Conservation (phyloP, 306 rosid species). For the Alnus glutinosa region DNA sequence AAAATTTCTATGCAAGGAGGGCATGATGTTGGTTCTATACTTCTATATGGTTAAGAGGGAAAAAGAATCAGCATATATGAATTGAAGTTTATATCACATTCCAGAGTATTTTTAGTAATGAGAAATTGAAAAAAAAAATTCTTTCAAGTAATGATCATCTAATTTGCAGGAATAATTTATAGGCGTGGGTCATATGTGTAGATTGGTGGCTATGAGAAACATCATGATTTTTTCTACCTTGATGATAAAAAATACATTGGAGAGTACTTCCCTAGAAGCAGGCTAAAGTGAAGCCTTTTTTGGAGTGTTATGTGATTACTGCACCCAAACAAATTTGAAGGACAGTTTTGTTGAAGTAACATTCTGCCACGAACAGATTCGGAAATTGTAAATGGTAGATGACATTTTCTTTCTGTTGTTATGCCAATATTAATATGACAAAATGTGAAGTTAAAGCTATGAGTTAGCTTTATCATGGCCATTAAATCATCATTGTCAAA, state of each 20-base stretch:
- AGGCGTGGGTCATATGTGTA: not conserved
- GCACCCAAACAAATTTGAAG: not conserved
- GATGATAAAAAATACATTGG: not conserved
- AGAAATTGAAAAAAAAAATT: not conserved
- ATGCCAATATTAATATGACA: not conserved
- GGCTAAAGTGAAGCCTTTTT: not conserved
- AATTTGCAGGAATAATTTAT: not conserved
- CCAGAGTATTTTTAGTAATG: not conserved
- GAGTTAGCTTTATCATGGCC: not conserved
- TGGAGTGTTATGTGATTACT: not conserved
- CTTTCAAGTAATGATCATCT: slow-evolving; percentile 13
- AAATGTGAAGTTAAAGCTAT: not conserved
- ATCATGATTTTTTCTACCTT: not conserved
- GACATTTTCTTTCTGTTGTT: not conserved
- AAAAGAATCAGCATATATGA: not conserved
- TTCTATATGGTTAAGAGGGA: not conserved
- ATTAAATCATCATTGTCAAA: not conserved
- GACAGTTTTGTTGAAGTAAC: not conserved
- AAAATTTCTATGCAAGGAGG: slow-evolving; percentile 11
- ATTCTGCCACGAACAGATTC: not conserved
- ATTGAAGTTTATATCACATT: slow-evolving; percentile 9
- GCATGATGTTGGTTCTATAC: slow-evolving; percentile 1
- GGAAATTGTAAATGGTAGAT: not conserved
- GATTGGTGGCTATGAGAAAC: not conserved
- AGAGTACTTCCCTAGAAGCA: not conserved